phyloP scores from a whole-genome alignment of 164 flowering plant species.

The Aristolochia californica region DNA sequence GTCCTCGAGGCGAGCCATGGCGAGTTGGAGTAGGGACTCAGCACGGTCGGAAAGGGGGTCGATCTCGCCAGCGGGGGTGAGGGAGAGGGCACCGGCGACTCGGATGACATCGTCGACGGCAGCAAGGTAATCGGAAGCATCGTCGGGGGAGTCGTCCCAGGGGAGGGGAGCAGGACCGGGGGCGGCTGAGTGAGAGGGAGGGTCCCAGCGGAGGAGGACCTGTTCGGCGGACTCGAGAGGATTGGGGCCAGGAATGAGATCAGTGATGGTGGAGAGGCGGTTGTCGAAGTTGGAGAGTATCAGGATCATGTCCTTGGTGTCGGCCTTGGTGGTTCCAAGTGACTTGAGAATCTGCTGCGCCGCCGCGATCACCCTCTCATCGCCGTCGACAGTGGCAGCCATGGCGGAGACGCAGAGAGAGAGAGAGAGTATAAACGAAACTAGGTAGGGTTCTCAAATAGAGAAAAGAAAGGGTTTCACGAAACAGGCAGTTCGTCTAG shows the following conservation, averaged over 20 bases:
- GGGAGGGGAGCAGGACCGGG: constrained; percentile 7
- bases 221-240: constrained; percentile 27
- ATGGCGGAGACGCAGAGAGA: no score
- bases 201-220: constrained; percentile 28
- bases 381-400: constrained; percentile 29
- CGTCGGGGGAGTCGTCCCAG: constrained; percentile 34
- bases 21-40: constrained; percentile 38
- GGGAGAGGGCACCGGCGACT: constrained; percentile 22
- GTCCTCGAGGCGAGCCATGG: constrained; percentile 56
- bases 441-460: no score
- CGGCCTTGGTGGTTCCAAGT: constrained; percentile 38
- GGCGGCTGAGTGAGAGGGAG: constrained; percentile 3
- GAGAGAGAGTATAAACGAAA: no score
- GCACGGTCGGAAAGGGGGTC: constrained; percentile 23
- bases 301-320: constrained; percentile 51
- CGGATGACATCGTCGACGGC: constrained; percentile 42
- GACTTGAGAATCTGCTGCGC: constrained; percentile 56
- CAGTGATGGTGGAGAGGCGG: constrained; percentile 36
- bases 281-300: constrained; percentile 53
- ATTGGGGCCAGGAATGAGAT: constrained; percentile 13
- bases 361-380: constrained; percentile 52
- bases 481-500: no score
- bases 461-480: no score
- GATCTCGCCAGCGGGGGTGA: neutral
- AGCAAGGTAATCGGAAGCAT: constrained; percentile 26